Percentiles rank a stretch among this genome's conserved stretches.
These are phyloP conservation scores for Trichoderma virens DNA, from an alignment of 495 filamentous ascomycete genomes.

Conservation along the genomic window DNA sequence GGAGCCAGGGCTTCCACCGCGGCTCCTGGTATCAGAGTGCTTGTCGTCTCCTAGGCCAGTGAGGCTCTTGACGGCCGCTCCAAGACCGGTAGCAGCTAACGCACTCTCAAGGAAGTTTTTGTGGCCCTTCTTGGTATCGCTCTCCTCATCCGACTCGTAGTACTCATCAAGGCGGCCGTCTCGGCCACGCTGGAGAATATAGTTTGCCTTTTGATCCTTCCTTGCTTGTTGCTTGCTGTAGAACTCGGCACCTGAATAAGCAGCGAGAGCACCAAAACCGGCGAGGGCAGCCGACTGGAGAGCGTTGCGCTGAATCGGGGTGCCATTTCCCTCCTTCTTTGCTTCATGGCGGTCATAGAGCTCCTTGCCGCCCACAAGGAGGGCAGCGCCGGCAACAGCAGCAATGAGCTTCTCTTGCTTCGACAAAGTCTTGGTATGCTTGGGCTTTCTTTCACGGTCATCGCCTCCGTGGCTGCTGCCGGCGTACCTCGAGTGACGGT, in stretches of 20 bases:
- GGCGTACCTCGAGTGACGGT: slow-evolving; percentile 35
- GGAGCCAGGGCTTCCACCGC: slow-evolving; percentile 44
- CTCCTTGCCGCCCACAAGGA: slow-evolving; percentile 48
- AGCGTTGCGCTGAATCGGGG: slow-evolving; percentile 39
- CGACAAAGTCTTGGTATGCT: slow-evolving; percentile 39
- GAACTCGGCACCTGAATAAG: slow-evolving; percentile 45
- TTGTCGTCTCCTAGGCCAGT: slow-evolving; percentile 40
- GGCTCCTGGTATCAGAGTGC: slow-evolving; percentile 40
- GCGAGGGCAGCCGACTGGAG: slow-evolving; percentile 45
- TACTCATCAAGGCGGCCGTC: slow-evolving; percentile 39
- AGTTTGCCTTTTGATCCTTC: slow-evolving; percentile 38
- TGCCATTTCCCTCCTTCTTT: slow-evolving; percentile 32
- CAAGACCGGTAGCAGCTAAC: slow-evolving; percentile 58
- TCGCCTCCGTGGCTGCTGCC: slow-evolving; percentile 34
- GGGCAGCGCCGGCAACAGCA: slow-evolving; percentile 44
- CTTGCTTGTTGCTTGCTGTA: slow-evolving; percentile 45
- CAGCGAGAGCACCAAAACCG: slow-evolving; percentile 47
- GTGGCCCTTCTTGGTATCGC: slow-evolving; percentile 42
- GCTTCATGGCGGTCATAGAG: slow-evolving; percentile 47
- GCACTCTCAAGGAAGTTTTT: slow-evolving; percentile 71
- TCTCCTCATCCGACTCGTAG: slow-evolving; percentile 43
- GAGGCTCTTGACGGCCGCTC: slow-evolving; percentile 50
- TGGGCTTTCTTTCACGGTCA: slow-evolving; percentile 30
- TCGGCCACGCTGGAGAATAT: slow-evolving; percentile 32
- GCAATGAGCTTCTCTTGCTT: slow-evolving; percentile 54